A percentile compares a stretch with the other conserved stretches of the same genome.
Evolutionary conservation across 305 asterid species (phyloP).

Genomic region (Ajuga reptans): DNA sequence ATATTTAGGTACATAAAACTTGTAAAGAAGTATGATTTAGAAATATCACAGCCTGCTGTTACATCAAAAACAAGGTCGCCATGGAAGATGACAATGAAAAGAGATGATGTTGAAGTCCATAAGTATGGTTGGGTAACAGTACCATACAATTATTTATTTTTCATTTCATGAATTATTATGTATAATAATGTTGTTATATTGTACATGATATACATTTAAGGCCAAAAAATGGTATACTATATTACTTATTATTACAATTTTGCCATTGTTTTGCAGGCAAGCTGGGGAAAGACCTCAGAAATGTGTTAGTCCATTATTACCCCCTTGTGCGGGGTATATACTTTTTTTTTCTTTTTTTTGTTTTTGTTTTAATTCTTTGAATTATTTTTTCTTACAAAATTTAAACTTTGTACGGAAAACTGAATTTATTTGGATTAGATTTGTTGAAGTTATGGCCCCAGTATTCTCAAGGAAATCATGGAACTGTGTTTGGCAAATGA

Average conservation of each 20-base stretch:
- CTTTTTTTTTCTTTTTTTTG: too few species aligned
- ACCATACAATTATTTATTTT: too few species aligned
- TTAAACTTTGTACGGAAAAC: too few species aligned
- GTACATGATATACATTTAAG: too few species aligned
- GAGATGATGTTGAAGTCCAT: conserved; percentile 35
- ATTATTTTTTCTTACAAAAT: too few species aligned
- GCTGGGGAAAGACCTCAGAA: not conserved
- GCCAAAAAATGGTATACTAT: too few species aligned
- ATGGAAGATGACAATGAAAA: conserved; percentile 31
- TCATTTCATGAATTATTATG: too few species aligned
- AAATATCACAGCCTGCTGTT: conserved; percentile 45
- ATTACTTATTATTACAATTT: not conserved
- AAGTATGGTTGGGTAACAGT: conserved; percentile 20
- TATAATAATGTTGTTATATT: too few species aligned
- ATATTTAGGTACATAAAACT: conserved; percentile 34
- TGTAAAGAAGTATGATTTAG: conserved; percentile 38
- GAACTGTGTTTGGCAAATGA: conserved; percentile 47
- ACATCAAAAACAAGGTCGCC: conserved; percentile 17
- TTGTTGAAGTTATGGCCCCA: conserved; percentile 56
- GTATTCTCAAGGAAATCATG: conserved; percentile 43
- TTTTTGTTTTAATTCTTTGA: too few species aligned
- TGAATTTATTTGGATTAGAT: conserved; percentile 24
- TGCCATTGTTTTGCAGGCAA: conserved; percentile 26
- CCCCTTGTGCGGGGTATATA: conserved; percentile 49
- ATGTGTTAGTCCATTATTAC: conserved; percentile 27